Evolutionary conservation across 305 asterid genomes (phyloP), one percentile per base, ranked within the genome.

Genomic region (Ilex paraguariensis): DNA sequence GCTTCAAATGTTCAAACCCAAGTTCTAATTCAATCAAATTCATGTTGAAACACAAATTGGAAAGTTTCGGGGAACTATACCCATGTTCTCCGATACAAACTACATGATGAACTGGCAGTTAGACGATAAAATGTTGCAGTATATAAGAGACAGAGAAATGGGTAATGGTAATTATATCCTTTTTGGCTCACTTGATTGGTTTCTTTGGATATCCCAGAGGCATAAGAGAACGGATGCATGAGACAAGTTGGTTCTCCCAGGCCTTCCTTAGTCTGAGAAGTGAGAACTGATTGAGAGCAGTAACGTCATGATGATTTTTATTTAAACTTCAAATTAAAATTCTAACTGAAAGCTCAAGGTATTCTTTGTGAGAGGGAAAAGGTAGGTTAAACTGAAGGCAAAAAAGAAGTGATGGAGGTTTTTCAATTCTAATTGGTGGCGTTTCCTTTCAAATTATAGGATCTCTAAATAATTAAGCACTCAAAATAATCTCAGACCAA

Each of bases 241-340:
- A 92, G 78, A 77, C 95, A 85, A 63, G 93, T 66, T 58, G 95
- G 77, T 61, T 88, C 97, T 71, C 87, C 97, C 98, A 88, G 83
- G 61, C 71, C 45, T 31, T 57, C 61, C 61, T 60, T 53, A 21
- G 63, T 55, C 59, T 14, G 67, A 68, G 21, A 17, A 17, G 21
- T 17, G 21, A 17, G 65, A 31, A 36, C 67, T 40, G 56, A 48
- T 0, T 17, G 21, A 62, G 45, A 57, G 63, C 52, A 53, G 46
- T 50, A 57, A 30, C 55, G 58, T 45, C 68, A 33, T 76, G 76
- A 66, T 66, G 31, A 31, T 45, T 50, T 30, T 28, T 59, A 58
- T 61, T 54, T 58, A 45, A 10, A 59, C 65, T 66, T 49, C 69
- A 46, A 46, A 3, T n/a, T 77, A 79, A 77, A 77, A 77, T 77